These are phyloP conservation scores for Tanacetum coccineum DNA, from an alignment of 129 eudicot species.

Conservation along the genomic window DNA sequence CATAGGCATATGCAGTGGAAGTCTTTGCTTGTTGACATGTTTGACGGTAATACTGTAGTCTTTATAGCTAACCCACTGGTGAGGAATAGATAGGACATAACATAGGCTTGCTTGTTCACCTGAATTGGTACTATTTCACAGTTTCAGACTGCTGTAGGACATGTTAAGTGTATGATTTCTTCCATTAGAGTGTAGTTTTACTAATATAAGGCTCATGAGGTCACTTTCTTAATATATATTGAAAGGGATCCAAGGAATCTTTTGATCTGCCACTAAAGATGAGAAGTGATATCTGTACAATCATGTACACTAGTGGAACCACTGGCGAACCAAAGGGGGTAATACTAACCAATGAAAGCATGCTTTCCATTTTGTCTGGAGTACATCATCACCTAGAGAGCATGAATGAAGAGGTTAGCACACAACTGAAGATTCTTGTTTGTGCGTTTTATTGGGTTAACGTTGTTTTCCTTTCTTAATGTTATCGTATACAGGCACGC, in stretches of 20 bases:
- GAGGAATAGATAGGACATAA: too few relatives aligned
- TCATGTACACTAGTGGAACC: conserved; percentile 97
- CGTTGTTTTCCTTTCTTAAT: background rate
- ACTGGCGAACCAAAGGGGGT: conserved; percentile 98
- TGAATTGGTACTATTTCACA: too few relatives aligned
- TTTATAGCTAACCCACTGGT: too few relatives aligned
- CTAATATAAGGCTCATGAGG: background rate
- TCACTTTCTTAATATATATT: background rate
- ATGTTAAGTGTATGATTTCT: too few relatives aligned
- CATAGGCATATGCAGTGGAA: too few relatives aligned
- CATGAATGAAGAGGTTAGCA: conserved; percentile 67
- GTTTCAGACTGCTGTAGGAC: too few relatives aligned
- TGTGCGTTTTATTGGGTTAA: background rate
- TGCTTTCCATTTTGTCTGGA: conserved; percentile 72
- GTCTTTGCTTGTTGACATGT: too few relatives aligned
- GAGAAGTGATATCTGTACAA: conserved; percentile 76
- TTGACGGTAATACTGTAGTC: too few relatives aligned
- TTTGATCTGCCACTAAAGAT: conserved; percentile 67
- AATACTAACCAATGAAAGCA: conserved; percentile 73
- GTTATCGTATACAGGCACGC: background rate
- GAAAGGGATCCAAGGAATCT: conserved; percentile 45
- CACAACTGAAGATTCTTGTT: background rate
- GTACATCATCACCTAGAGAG: conserved; percentile 65
- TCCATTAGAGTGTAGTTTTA: too few relatives aligned
- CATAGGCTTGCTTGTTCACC: too few relatives aligned